Percentiles rank a stretch among this genome's conserved stretches.
phyloP scores from a whole-genome alignment of 2,329 filamentous ascomycete species.

The Achaetomium macrosporum region DNA sequence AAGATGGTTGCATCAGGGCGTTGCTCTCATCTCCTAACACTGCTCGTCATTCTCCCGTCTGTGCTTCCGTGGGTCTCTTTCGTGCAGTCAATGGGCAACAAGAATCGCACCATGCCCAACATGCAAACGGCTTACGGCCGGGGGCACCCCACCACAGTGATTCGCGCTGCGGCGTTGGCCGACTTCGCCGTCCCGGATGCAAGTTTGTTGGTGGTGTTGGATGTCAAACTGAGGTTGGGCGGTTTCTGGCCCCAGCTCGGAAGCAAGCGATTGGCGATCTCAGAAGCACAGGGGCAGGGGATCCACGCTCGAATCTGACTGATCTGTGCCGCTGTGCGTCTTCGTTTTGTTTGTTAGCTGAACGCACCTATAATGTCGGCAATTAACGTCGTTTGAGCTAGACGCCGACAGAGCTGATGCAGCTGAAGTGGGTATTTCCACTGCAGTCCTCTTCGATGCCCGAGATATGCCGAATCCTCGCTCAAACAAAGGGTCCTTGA shows the following conservation, averaged over 20 bases:
- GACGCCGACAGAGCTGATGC: background rate
- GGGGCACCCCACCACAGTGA: too few species aligned
- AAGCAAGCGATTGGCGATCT: constrained; percentile 10
- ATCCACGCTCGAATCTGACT: background rate
- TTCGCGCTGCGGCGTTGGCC: background rate
- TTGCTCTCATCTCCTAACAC: too few species aligned
- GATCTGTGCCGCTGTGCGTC: constrained; percentile 1
- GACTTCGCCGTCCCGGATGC: background rate
- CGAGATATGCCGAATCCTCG: background rate
- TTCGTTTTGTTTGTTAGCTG: background rate
- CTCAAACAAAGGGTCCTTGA: background rate
- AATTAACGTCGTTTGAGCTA: background rate
- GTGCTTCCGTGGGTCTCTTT: too few species aligned
- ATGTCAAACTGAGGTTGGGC: background rate
- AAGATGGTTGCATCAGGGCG: too few species aligned
- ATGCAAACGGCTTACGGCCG: too few species aligned
- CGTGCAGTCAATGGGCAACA: too few species aligned
- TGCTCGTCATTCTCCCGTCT: too few species aligned
- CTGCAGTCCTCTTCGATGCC: too few species aligned
- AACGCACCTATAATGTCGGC: too few species aligned
- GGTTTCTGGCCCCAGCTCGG: background rate
- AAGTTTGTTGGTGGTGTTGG: background rate
- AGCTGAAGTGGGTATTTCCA: too few species aligned
- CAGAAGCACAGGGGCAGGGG: background rate
- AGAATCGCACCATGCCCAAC: too few species aligned